Percentiles rank a stretch among this genome's conserved stretches.
Conservation (phyloP, 75 land plant genomes). For the Picea glauca region DNA sequence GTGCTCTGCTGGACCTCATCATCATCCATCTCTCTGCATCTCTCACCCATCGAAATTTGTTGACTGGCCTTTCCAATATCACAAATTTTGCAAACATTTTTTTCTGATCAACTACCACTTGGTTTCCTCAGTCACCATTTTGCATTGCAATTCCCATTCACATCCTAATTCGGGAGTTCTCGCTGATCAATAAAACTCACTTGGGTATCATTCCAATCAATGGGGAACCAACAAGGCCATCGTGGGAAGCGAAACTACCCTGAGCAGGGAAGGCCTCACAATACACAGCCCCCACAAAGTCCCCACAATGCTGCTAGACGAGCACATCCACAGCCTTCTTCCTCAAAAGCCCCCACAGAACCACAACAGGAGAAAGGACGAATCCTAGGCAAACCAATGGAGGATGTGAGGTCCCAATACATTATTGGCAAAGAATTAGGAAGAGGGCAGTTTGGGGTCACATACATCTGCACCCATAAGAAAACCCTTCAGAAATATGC, state of each 20-base stretch:
- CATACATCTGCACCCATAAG: conserved; percentile 45
- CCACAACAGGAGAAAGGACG: conserved; percentile 23
- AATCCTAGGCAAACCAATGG: conserved; percentile 51
- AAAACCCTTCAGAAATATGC: conserved; percentile 32
- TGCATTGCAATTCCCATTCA: no score
- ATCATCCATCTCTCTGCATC: no score
- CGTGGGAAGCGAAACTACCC: not conserved
- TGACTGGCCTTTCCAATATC: no score
- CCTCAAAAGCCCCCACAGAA: conserved; percentile 8
- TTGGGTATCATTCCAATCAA: not conserved
- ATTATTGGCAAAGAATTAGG: conserved; percentile 57
- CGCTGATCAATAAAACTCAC: no score
- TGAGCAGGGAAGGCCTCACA: not conserved
- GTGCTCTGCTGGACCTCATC: no score
- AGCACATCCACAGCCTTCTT: not conserved
- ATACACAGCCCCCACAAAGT: not conserved
- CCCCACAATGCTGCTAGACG: not conserved
- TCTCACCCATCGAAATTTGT: no score
- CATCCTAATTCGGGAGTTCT: no score
- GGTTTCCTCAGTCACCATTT: no score
- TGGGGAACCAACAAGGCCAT: conserved; percentile 10
- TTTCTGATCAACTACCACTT: no score
- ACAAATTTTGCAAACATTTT: no score
- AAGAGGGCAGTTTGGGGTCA: conserved; percentile 67
- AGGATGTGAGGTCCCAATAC: conserved; percentile 34